phyloP scores from a whole-genome alignment of 2,329 filamentous ascomycete species.

The Zymoseptoria passerinii region DNA sequence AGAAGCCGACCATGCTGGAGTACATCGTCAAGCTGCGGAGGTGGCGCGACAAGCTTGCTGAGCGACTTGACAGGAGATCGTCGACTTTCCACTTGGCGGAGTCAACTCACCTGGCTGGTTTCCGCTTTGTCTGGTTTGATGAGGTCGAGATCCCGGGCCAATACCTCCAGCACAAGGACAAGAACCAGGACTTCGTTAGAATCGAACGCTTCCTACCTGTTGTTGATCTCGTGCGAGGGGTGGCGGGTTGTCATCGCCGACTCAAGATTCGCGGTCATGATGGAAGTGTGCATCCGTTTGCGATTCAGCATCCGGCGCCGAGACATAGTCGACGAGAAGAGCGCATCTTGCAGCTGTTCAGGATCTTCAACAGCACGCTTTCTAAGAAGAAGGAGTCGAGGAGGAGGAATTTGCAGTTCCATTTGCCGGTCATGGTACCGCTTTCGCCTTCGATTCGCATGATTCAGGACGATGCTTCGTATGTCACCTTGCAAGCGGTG shows the following conservation, averaged over 20 bases:
- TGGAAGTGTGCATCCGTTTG: slow-evolving; percentile 92
- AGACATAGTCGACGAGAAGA: slow-evolving; percentile 90
- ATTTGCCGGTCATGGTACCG: slow-evolving; percentile 89
- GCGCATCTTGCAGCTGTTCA: slow-evolving; percentile 89
- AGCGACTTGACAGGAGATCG: slow-evolving; percentile 82
- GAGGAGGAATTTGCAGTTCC: slow-evolving; percentile 89
- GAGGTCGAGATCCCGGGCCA: slow-evolving; percentile 97
- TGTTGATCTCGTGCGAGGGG: slow-evolving; percentile 83
- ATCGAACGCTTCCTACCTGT: slow-evolving; percentile 95
- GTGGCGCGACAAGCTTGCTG: slow-evolving; percentile 97
- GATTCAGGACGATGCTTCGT: slow-evolving; percentile 90
- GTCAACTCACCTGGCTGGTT: slow-evolving; percentile 88
- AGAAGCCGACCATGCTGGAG: slow-evolving; percentile 95
- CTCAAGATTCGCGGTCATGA: slow-evolving; percentile 96
- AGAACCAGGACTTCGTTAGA: slow-evolving; percentile 96
- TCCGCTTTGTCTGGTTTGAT: slow-evolving; percentile 95
- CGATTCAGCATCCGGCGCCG: slow-evolving; percentile 90
- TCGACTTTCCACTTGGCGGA: slow-evolving; percentile 68
- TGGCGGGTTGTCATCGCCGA: slow-evolving; percentile 83
- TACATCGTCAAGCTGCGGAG: slow-evolving; percentile 95
- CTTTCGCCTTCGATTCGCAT: slow-evolving; percentile 90
- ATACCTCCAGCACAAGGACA: slow-evolving; percentile 94
- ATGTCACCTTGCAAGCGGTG: slow-evolving; percentile 86
- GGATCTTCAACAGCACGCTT: slow-evolving; percentile 90
- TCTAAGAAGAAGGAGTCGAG: slow-evolving; percentile 90